A percentile compares a stretch with the other conserved stretches of the same genome.
Evolutionary conservation across 169 alveolate genomes (phyloP).

Genomic region (Hepatocystis sp.): DNA sequence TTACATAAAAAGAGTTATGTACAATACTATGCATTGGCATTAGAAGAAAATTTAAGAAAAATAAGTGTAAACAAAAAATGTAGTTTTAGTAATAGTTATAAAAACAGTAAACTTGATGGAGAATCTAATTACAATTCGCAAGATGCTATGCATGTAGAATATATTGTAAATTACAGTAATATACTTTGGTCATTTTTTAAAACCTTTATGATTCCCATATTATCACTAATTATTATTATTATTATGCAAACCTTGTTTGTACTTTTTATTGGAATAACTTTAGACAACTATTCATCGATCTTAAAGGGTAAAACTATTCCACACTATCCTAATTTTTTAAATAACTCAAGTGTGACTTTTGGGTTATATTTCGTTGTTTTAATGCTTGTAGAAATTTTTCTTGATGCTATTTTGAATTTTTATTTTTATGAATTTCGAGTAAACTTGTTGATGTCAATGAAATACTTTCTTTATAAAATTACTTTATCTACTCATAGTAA

Average conservation of each 20-base stretch:
- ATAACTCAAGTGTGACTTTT: background rate
- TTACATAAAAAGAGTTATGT: constrained; percentile 10
- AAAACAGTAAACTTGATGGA: background rate
- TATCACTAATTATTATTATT: constrained; percentile 1
- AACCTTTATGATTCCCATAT: constrained; percentile 6
- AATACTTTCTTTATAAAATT: constrained; percentile 48
- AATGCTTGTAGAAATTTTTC: background rate
- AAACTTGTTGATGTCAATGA: constrained; percentile 20
- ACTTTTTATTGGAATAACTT: constrained; percentile 26
- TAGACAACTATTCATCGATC: constrained; percentile 23
- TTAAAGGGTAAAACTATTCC: constrained; percentile 24
- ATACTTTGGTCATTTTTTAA: constrained; percentile 21
- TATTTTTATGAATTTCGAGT: constrained; percentile 2
- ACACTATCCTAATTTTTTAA: background rate
- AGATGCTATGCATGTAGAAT: constrained; percentile 7
- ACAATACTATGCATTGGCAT: constrained; percentile 3
- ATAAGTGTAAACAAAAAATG: constrained; percentile 20
- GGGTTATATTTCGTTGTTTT: constrained; percentile 14
- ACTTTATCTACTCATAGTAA: constrained; percentile 1
- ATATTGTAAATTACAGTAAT: constrained; percentile 41
- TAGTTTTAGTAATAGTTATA: constrained; percentile 8
- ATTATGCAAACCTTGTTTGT: constrained; percentile 10
- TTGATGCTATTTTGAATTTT: constrained; percentile 18
- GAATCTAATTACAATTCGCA: constrained; percentile 6
- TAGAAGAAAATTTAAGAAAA: constrained; percentile 13